Conservation (phyloP, 2,329 filamentous ascomycete genomes). For the Mollisia scopiformis region DNA sequence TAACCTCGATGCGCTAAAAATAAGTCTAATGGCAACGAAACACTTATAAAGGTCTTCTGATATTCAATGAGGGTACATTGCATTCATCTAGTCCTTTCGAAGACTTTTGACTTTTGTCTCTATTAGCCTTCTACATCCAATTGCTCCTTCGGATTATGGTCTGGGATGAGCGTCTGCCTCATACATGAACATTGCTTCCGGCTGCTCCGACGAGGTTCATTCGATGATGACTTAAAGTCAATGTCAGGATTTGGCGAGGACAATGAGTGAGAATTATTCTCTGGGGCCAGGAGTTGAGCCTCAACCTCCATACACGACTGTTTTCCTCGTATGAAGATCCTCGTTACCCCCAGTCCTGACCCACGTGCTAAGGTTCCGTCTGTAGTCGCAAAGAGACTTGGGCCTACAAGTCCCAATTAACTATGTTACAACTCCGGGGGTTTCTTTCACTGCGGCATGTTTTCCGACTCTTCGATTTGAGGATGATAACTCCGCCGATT, state of each 20-base stretch:
- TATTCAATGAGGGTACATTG: neutral
- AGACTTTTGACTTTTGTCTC: neutral
- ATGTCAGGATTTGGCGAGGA: constrained; percentile 9
- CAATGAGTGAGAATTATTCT: constrained; percentile 46
- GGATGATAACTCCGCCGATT: constrained; percentile 51
- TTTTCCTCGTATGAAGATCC: constrained; percentile 27
- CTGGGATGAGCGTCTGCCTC: neutral
- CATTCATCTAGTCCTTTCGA: neutral
- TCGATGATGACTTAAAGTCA: constrained; percentile 5
- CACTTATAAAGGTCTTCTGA: neutral
- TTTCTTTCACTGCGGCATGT: constrained; percentile 61
- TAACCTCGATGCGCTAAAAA: constrained; percentile 2
- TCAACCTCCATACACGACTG: constrained; percentile 35
- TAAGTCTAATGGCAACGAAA: neutral
- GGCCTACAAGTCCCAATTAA: constrained; percentile 63
- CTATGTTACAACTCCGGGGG: constrained; percentile 58
- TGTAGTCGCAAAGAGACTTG: constrained; percentile 62
- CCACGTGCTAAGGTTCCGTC: constrained; percentile 11
- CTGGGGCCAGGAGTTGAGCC: constrained; percentile 40
- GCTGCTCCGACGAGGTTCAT: constrained; percentile 15
- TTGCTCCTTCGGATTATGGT: neutral
- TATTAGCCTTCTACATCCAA: neutral
- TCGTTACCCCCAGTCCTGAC: neutral
- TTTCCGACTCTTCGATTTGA: constrained; percentile 58
- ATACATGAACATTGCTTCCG: constrained; percentile 7